Evolutionary conservation across 2,329 filamentous ascomycete species (phyloP), one percentile per base, ranked within the genome.

Genomic region (Venturia aucupariae): DNA sequence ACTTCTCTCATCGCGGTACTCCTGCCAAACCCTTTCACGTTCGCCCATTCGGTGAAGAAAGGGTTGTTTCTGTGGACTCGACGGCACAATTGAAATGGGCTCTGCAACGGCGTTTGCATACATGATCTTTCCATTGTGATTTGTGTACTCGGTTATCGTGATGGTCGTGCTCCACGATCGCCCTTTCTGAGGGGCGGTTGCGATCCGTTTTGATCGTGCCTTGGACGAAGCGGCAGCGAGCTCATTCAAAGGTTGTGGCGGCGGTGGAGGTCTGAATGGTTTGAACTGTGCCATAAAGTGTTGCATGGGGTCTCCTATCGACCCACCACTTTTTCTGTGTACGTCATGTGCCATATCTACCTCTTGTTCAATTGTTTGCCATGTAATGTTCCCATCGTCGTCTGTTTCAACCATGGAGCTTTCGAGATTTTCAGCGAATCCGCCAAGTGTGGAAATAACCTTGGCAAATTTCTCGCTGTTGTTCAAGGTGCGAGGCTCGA

Each of bases 231-330:
- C 46, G 62, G 65, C 30, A 61, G 66, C 57, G 63, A 54, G 17
- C 32, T 32, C n/a, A 66, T 68, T 69, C 54, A 85, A 78, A 1
- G 90, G 84, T 66, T 85, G 78, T 0, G 93, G 94, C 54, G 87
- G 79, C 24, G 92, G 90, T n/a, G 93, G 94, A 27, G 90, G 89
- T 64, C 86, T 84, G 79, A 96, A 97, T 7, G 92, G 92, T 59
- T 87, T 78, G 71, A 93, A 73, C 54, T 73, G 72, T 46, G 74
- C 60, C 46, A 60, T 38, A 38, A 60, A 39, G 4, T 42, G 35
- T 60, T 38, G n/a, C 57, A 39, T 60, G 30, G 35, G 11, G 30
- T 24, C 57, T 42, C 39, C 57, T 19, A 27, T 60, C 17, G 35
- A 27, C 22, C 39, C 35, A n/a, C 46, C 13, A 2, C 22, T 51